Conservation (phyloP, 1,139 yeast genomes). For the Hansenula lynferdii region DNA sequence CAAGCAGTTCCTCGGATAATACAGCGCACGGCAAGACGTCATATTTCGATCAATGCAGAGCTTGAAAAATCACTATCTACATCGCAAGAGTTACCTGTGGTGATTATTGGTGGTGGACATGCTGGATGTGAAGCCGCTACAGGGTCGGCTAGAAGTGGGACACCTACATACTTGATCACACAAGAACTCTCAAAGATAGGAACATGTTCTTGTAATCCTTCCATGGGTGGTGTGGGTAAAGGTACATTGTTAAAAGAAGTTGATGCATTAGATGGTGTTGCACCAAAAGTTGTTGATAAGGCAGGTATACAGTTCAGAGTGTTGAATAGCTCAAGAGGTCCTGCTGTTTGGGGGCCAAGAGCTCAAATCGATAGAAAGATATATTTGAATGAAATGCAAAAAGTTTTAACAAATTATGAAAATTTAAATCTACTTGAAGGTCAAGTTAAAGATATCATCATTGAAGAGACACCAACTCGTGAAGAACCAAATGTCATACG, state of each 20-base stretch:
- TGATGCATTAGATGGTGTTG: constrained; percentile 94
- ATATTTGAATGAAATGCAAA: constrained; percentile 78
- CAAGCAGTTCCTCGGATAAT: neutral
- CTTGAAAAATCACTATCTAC: constrained; percentile 28
- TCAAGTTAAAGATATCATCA: constrained; percentile 80
- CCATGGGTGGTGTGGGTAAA: constrained; percentile 98
- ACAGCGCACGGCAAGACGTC: constrained; percentile 1
- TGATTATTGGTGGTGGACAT: constrained; percentile 97
- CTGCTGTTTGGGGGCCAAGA: constrained; percentile 98
- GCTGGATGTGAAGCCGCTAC: constrained; percentile 99
- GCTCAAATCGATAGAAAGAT: constrained; percentile 91
- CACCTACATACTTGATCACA: constrained; percentile 63
- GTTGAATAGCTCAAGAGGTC: constrained; percentile 83
- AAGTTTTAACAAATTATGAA: constrained; percentile 51
- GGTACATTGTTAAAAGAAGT: constrained; percentile 90
- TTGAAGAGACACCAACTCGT: constrained; percentile 41
- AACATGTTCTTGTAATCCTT: constrained; percentile 95
- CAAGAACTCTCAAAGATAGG: constrained; percentile 77
- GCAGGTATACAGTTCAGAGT: constrained; percentile 94
- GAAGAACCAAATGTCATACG: constrained; percentile 35
- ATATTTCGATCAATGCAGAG: constrained; percentile 32
- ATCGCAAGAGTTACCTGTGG: constrained; percentile 54
- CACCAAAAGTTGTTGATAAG: constrained; percentile 76
- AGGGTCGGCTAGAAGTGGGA: constrained; percentile 84
- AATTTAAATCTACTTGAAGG: constrained; percentile 63